Conservation (phyloP, 1,284 basidiomycete genomes). For the Pseudozyma sp. region DNA sequence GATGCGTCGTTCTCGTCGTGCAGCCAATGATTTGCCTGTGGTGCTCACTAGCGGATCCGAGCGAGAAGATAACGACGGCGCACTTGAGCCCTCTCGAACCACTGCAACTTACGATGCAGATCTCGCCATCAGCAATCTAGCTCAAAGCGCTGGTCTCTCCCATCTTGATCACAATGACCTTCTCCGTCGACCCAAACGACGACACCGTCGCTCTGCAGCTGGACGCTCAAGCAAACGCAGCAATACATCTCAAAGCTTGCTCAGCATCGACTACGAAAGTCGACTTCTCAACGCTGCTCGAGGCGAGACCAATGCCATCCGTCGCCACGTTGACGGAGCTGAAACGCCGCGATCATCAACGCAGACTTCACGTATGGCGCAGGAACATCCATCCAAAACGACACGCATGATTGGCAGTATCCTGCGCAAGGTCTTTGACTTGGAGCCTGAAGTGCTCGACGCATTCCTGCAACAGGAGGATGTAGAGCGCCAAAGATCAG, state of each 20-base stretch:
- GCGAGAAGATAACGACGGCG: constrained; percentile 10
- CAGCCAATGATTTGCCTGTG: constrained; percentile 17
- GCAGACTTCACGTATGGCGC: constrained; percentile 16
- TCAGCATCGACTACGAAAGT: constrained; percentile 38
- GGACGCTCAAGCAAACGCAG: constrained; percentile 50
- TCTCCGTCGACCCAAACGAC: constrained; percentile 38
- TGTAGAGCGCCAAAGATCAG: constrained; percentile 12
- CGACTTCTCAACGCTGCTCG: constrained; percentile 12
- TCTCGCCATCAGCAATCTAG: constrained; percentile 41
- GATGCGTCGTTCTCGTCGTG: constrained; percentile 9
- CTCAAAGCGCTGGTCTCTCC: constrained; percentile 44
- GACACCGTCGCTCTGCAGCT: constrained; percentile 36
- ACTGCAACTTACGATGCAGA: constrained; percentile 25
- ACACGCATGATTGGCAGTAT: constrained; percentile 45
- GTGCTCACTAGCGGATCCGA: constrained; percentile 43
- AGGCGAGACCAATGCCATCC: not conserved
- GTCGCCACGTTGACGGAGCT: constrained; percentile 17
- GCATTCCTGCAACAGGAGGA: constrained; percentile 40
- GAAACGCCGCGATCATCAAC: constrained; percentile 27
- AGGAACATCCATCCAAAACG: constrained; percentile 34
- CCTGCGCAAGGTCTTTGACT: constrained; percentile 43
- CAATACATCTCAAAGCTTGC: constrained; percentile 44
- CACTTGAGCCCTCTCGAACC: not conserved
- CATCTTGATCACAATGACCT: constrained; percentile 23
- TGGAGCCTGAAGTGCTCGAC: constrained; percentile 54